Evolutionary conservation across 495 filamentous ascomycete genomes (phyloP), one percentile per base, ranked within the genome.

Genomic region (Neurospora terricola): DNA sequence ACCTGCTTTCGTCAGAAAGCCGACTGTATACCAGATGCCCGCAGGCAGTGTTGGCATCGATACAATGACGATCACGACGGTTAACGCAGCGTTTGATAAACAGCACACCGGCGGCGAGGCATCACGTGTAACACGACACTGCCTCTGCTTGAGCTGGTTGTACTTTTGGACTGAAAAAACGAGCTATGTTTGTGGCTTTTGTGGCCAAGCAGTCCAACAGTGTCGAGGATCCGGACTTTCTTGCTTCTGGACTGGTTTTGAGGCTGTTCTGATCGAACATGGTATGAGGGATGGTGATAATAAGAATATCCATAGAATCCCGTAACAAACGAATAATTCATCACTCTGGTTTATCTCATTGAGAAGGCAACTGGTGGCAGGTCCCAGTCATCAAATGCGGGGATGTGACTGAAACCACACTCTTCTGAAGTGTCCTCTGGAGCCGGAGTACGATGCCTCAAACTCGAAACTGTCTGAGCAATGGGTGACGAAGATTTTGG

Each of bases 251-350:
- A 9, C 6, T n/a, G 0, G 18, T 3, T n/a, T 43, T 3, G 40
- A 42, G n/a, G n/a, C n/a, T n/a, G n/a, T n/a, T n/a, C n/a, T 2
- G 16, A 3, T 10, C 45, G 10, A 54, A 10, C 18, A 23, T 2
- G 0, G 45, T 2, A 12, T 9, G 21, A 3, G 0, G 18, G 45
- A 8, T 0, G 9, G 4, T 2, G 45, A 11, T 10, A 3, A 3
- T n/a, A 4, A 10, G 2, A 48, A 48, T 48, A 2, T 48, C 7
- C n/a, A 21, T 48, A 11, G 6, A 21, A 10, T 23, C 3, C 18
- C 42, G 18, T 43, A 7, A 43, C 2, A n/a, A 4, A 43, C 2
- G 18, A 43, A 43, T 2, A n/a, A 8, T 43, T 9, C 18, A 18
- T 43, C 42, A n/a, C 18, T n/a, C 7, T 43, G 6, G 0, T 43